Evolutionary conservation across 192 early-diverging fungal species (phyloP), one percentile per base, ranked within the genome.

Genomic region (Chytriomyces confervae): DNA sequence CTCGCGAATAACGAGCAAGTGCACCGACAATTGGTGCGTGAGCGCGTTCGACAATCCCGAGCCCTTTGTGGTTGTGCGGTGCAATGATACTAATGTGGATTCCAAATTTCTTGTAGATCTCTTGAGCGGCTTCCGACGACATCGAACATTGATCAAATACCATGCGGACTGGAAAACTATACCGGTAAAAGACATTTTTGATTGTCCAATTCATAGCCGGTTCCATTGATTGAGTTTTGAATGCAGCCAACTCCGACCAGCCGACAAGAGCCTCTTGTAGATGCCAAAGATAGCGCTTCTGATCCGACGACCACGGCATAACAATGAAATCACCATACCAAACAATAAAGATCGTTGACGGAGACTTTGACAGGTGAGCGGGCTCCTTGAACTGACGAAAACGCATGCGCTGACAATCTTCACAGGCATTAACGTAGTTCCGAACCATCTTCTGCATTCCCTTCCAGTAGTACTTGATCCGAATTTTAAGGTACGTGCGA

Each of bases 281-380:
- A 6, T 67, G 66, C 36, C 66, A 67, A 2, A 67, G 10, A 27
- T 46, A 13, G 0, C 1, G 9, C 2, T 45, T 27, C 20, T 46
- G 43, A 36, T 67, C 47, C 5, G 43, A 29, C 1, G 45, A 27
- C 9, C 13, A 13, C 6, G 66, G 66, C 46, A 67, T 67, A n/a
- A 13, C 43, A 2, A 67, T 45, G 10, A 24, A 67, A 46, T 67
- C 66, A 0, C 66, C 66, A 5, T 67, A 67, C 66, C 66, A 67
- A 6, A 63, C 62, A 11, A 63, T 10, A 10, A 10, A 63, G 23
- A 63, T 23, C 0, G 62, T n/a, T 29, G 62, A 63, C 0, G 62
- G 62, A 5, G 23, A 9, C 5, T 5, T 10, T 23, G 62, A 63
- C 62, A 29, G 62, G 8, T 23, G 20, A 1, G 36, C 10, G 2